Evolutionary conservation across 306 rosid species (phyloP), one percentile per base, ranked within the genome.

Genomic region (Inga oerstediana): DNA sequence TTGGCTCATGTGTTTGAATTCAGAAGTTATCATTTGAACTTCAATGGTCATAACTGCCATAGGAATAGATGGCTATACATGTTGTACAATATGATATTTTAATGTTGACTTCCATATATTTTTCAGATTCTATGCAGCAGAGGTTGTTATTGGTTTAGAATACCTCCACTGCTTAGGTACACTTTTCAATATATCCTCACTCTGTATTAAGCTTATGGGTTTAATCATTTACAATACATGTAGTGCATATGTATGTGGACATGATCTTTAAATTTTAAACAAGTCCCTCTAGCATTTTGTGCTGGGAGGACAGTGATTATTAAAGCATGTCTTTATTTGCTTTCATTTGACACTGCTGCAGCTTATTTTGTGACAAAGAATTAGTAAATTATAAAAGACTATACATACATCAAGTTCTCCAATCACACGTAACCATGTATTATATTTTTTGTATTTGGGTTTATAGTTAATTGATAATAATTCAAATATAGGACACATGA

Each of bases 111-210:
- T 85, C 9, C 75, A 58, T 74, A 76, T 24, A 56, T 20, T 85
- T 46, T 84, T 62, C 95, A 96, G 99, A 87, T 93, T 96, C 88
- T 96, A 90, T 92, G 94, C 90, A 7, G 99, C 97, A 74, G 98
- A 96, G 88, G 97, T 96, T 61, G 89, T 96, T 80, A 89, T 92
- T 83, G 93, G 91, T 81, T 92, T 96, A 91, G 98, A 96, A 84
- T 96, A 96, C 79, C 98, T 96, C 79, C 99, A 96, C 84, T 96
- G 97, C 91, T 85, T 96, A 90, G 99, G 99, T 95, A 93, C 8
- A 35, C 56, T 54, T 46, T 68, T 82, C 76, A 54, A 73, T 48
- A 65, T 49, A 67, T 37, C 74, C 45, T 69, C 66, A 16, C 56
- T 78, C 75, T 68, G 15, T 44, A 10, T 27, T 8, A 59, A 62